phyloP scores from a whole-genome alignment of 371 early-diverging fungal genomes.

The Lichtheimia hyalospora region DNA sequence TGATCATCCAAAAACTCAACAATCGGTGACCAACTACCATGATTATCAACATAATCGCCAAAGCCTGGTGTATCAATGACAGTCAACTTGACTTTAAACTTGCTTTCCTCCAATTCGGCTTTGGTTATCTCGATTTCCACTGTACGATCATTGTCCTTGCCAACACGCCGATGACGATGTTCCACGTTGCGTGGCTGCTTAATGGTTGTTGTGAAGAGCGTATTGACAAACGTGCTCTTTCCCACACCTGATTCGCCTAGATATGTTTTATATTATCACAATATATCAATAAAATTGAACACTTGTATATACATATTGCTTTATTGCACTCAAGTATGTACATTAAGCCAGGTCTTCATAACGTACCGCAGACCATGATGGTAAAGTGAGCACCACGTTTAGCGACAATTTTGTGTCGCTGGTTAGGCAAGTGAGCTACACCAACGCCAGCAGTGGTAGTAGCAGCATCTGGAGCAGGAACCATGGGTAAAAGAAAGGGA shows the following conservation, averaged over 20 bases:
- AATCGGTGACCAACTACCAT: constrained; percentile 71
- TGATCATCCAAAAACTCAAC: constrained; percentile 90
- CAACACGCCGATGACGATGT: constrained; percentile 29
- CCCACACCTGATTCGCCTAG: constrained; percentile 60
- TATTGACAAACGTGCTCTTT: constrained; percentile 79
- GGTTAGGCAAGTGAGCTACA: constrained; percentile 97
- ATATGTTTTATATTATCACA: too few relatives aligned
- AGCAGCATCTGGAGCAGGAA: constrained; percentile 1
- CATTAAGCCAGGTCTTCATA: background rate
- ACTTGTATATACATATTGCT: background rate
- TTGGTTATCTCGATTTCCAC: constrained; percentile 63
- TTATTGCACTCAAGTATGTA: too few relatives aligned
- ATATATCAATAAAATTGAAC: background rate
- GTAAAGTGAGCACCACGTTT: constrained; percentile 92
- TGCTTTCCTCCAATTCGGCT: constrained; percentile 92
- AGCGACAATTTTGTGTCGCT: constrained; percentile 92
- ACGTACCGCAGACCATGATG: constrained; percentile 94
- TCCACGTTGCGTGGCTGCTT: constrained; percentile 52
- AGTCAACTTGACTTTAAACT: constrained; percentile 89
- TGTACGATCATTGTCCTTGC: constrained; percentile 57
- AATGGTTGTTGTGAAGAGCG: constrained; percentile 66
- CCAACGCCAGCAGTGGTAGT: constrained; percentile 72
- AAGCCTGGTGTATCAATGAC: constrained; percentile 92
- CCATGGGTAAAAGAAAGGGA: constrained; percentile 7
- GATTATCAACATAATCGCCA: constrained; percentile 81